Evolutionary conservation across 805 yeast genomes (phyloP).

Genomic region (Brettanomyces naardenensis): DNA sequence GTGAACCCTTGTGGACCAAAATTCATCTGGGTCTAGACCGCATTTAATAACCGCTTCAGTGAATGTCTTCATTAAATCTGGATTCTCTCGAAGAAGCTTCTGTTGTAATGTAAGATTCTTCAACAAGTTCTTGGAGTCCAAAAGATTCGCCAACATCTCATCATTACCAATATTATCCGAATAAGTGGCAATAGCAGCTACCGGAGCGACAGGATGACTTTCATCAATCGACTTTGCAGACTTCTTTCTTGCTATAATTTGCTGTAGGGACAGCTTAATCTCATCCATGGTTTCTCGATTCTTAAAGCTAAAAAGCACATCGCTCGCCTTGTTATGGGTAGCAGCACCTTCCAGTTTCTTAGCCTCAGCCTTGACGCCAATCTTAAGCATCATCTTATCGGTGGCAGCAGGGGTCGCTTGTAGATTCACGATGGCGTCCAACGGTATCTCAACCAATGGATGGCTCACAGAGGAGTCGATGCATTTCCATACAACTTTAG

Average conservation of each 20-base stretch:
- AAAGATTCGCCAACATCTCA: constrained; percentile 26
- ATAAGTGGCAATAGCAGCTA: constrained; percentile 4
- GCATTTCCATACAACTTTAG: constrained; percentile 49
- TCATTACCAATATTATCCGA: constrained; percentile 14
- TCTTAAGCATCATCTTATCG: constrained; percentile 58
- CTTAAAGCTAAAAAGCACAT: constrained; percentile 52
- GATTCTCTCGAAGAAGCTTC: constrained; percentile 60
- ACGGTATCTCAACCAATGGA: constrained; percentile 31
- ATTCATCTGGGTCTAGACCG: constrained; percentile 71
- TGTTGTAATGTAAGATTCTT: constrained; percentile 76
- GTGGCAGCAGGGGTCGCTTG: constrained; percentile 65
- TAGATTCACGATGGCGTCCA: constrained; percentile 39
- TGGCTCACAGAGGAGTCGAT: constrained; percentile 38
- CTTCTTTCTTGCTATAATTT: constrained; percentile 58
- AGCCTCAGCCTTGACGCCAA: constrained; percentile 31
- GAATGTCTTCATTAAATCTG: constrained; percentile 62
- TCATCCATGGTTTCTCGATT: constrained; percentile 71
- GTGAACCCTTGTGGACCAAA: constrained; percentile 81
- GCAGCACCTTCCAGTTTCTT: constrained; percentile 21
- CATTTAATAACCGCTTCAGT: constrained; percentile 80
- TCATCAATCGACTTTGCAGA: constrained; percentile 30
- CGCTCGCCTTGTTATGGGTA: constrained; percentile 9
- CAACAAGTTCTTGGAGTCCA: constrained; percentile 53
- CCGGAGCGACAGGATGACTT: constrained; percentile 6
- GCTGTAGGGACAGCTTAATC: constrained; percentile 59